Conservation (phyloP, 2,329 filamentous ascomycete genomes). For the Chaetomium olivaceum region DNA sequence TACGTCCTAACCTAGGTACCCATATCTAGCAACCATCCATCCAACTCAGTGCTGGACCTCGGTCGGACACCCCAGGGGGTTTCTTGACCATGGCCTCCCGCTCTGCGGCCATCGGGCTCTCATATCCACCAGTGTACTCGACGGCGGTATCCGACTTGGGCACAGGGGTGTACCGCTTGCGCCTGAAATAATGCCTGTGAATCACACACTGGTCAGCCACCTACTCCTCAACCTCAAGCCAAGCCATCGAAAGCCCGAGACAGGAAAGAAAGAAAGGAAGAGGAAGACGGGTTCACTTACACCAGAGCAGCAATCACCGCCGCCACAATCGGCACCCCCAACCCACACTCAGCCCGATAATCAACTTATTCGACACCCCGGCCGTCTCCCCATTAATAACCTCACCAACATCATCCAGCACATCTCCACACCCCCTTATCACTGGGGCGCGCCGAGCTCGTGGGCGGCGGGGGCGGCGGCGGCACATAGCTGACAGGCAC, state of each 20-base stretch:
- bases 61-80: background rate
- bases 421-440: conserved; percentile 4
- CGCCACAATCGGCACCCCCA: conserved; percentile 45
- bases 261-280: background rate
- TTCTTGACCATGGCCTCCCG: conserved; percentile 1
- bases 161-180: conserved; percentile 3
- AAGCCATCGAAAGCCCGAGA: background rate
- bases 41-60: background rate
- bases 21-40: background rate
- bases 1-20: background rate
- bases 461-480: conserved; percentile 34
- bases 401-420: conserved; percentile 14
- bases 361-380: conserved; percentile 46
- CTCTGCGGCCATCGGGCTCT: conserved; percentile 14
- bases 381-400: conserved; percentile 34
- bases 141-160: conserved; percentile 14
- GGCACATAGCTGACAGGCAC: conserved; percentile 48
- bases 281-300: conserved; percentile 34
- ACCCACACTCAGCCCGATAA: conserved; percentile 51
- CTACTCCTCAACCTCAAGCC: background rate
- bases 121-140: conserved; percentile 14
- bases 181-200: conserved; percentile 6
- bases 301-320: conserved; percentile 36
- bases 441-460: background rate
- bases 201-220: background rate